These are phyloP conservation scores for Fusarium sp. DNA, from an alignment of 2,329 filamentous ascomycete genomes.

Conservation along the genomic window DNA sequence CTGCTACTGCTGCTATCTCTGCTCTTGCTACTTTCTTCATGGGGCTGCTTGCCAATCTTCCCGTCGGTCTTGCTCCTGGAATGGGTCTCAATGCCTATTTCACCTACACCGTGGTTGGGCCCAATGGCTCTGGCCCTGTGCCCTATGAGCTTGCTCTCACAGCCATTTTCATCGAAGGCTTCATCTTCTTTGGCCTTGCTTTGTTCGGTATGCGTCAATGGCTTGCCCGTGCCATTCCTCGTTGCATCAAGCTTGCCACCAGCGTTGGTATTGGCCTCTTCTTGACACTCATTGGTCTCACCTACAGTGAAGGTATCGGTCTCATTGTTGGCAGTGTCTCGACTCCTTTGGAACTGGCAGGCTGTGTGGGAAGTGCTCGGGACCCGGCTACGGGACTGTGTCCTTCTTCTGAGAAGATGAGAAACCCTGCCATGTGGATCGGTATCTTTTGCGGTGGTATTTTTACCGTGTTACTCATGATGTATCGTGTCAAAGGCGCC, in stretches of 20 bases:
- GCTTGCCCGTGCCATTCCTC: constrained; percentile 85
- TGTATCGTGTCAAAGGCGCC: constrained; percentile 88
- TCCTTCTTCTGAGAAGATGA: constrained; percentile 77
- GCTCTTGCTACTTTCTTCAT: constrained; percentile 85
- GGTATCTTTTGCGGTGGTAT: constrained; percentile 89
- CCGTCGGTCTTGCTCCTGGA: constrained; percentile 57
- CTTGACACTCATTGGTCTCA: constrained; percentile 79
- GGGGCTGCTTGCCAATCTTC: constrained; percentile 83
- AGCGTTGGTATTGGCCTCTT: constrained; percentile 89
- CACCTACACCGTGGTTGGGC: constrained; percentile 78
- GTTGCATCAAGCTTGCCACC: constrained; percentile 87
- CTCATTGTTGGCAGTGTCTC: constrained; percentile 75
- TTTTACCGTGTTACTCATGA: constrained; percentile 82
- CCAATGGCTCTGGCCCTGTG: constrained; percentile 78
- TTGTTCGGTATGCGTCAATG: constrained; percentile 87
- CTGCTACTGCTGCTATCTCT: constrained; percentile 85
- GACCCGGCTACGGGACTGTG: constrained; percentile 61
- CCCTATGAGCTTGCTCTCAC: constrained; percentile 83
- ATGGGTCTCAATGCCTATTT: constrained; percentile 87
- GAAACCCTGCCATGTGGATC: constrained; percentile 86
- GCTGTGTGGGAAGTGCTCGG: constrained; percentile 66
- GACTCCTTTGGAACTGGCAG: constrained; percentile 81
- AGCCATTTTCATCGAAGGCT: constrained; percentile 89
- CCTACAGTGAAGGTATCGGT: constrained; percentile 86
- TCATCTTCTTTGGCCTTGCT: constrained; percentile 84